Percentiles rank a stretch among this genome's conserved stretches.
phyloP scores from a whole-genome alignment of 306 rosid genomes.

The Quercus dentata region DNA sequence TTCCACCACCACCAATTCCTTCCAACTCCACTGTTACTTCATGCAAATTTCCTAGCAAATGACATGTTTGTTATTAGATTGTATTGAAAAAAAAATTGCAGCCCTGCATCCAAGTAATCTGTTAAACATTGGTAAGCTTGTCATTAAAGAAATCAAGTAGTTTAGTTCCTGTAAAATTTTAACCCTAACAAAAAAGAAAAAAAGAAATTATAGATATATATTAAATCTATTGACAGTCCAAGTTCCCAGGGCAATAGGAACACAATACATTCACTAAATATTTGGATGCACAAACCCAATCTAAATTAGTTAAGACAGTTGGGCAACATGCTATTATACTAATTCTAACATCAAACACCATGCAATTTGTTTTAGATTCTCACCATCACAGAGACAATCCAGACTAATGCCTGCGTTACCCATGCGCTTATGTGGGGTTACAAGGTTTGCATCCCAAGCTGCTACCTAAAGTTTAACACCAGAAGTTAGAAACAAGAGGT shows the following conservation, averaged over 20 bases:
- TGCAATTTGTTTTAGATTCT: slow-evolving; percentile 22
- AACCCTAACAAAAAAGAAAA: not conserved
- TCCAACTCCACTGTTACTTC: slow-evolving; percentile 82
- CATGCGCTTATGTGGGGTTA: slow-evolving; percentile 97
- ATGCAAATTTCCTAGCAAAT: slow-evolving; percentile 67
- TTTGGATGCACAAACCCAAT: slow-evolving; percentile 17
- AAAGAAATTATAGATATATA: not conserved
- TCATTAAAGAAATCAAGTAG: not conserved
- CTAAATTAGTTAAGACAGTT: not conserved
- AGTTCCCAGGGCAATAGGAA: slow-evolving; percentile 11
- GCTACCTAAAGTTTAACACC: slow-evolving; percentile 59
- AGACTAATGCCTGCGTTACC: slow-evolving; percentile 76
- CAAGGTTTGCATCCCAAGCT: slow-evolving; percentile 99
- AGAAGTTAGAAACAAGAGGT: slow-evolving; percentile 23
- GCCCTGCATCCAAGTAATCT: slow-evolving; percentile 4
- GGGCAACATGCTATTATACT: slow-evolving; percentile 18
- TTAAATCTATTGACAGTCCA: not conserved
- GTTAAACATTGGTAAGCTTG: not conserved
- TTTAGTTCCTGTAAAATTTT: not conserved
- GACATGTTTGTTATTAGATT: slow-evolving; percentile 17
- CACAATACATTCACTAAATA: not conserved
- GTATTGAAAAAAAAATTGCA: slow-evolving; percentile 4
- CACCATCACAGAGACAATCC: slow-evolving; percentile 86
- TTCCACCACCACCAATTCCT: slow-evolving; percentile 99
- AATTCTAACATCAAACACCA: slow-evolving; percentile 11